Percentiles rank a stretch among this genome's conserved stretches.
phyloP scores from a whole-genome alignment of 176 grass and related monocot species.

The Oryza australiensis region DNA sequence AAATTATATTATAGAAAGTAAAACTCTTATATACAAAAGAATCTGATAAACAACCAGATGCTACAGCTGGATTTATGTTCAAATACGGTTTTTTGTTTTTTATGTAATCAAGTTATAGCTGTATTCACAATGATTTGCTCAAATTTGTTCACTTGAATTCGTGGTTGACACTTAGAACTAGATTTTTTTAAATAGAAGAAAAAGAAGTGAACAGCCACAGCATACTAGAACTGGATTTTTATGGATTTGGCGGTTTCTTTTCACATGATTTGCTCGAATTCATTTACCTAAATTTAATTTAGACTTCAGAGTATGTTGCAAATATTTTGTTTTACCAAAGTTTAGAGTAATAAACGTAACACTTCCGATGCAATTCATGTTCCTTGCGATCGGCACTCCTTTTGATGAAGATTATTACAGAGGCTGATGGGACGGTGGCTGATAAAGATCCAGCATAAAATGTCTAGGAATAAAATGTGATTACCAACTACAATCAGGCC shows the following conservation, averaged over 20 bases:
- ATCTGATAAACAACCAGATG: not conserved
- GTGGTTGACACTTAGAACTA: not conserved
- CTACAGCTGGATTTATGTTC: not conserved
- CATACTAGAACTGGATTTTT: too few species aligned
- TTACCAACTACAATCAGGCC: not conserved
- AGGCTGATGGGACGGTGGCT: not conserved
- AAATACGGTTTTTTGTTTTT: not conserved
- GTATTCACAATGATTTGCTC: not conserved
- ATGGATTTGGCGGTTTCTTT: too few species aligned
- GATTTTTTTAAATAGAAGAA: too few species aligned
- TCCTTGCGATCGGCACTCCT: not conserved
- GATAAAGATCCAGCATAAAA: not conserved
- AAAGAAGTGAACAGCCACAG: too few species aligned
- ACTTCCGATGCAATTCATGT: slow-evolving; percentile 12
- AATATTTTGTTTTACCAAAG: too few species aligned
- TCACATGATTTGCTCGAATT: too few species aligned
- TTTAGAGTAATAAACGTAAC: too few species aligned
- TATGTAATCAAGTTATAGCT: not conserved
- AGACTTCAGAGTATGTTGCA: too few species aligned
- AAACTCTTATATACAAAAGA: not conserved
- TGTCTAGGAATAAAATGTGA: not conserved
- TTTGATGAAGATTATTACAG: not conserved
- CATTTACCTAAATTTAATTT: too few species aligned
- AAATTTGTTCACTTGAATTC: not conserved
- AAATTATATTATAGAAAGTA: not conserved